Percentiles rank a stretch among this genome's conserved stretches.
Conservation (phyloP, 176 grass and related monocot species). For the Miscanthus lutarioriparius region DNA sequence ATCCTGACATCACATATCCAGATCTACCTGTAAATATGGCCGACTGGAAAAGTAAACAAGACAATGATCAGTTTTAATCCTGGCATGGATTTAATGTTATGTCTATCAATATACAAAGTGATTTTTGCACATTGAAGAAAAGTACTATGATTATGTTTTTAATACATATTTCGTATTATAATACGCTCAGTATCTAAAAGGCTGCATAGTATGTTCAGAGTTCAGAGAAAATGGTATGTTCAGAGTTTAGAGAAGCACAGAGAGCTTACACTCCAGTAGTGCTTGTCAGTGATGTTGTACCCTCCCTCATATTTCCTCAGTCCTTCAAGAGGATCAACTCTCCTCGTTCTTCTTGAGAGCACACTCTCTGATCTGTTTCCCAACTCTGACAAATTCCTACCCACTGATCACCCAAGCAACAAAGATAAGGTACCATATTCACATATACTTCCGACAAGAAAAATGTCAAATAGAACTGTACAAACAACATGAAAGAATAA, state of each 20-base stretch:
- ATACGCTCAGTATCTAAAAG: background rate
- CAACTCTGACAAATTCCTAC: conserved; percentile 34
- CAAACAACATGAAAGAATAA: conserved; percentile 24
- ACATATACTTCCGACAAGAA: conserved; percentile 1
- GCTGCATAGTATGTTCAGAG: background rate
- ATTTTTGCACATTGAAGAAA: background rate
- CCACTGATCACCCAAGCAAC: conserved; percentile 27
- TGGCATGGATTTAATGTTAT: background rate
- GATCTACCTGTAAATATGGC: conserved; percentile 85
- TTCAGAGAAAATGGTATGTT: background rate
- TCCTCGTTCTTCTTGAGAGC: conserved; percentile 54
- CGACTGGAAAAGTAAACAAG: conserved; percentile 71
- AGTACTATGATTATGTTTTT: background rate
- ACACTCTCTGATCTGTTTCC: conserved; percentile 31
- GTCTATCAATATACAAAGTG: background rate
- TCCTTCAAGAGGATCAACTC: conserved; percentile 69
- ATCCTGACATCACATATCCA: conserved; percentile 66
- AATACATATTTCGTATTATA: background rate
- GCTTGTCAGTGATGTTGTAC: conserved; percentile 81
- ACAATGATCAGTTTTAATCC: conserved; percentile 24
- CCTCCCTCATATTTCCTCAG: conserved; percentile 77
- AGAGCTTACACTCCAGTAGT: conserved; percentile 96
- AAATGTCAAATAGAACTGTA: background rate
- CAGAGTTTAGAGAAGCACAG: conserved; percentile 32
- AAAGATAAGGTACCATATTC: conserved; percentile 17